Evolutionary conservation across 805 yeast genomes (phyloP), one percentile per base, ranked within the genome.

Genomic region (Saccharomycodes ludwigii): DNA sequence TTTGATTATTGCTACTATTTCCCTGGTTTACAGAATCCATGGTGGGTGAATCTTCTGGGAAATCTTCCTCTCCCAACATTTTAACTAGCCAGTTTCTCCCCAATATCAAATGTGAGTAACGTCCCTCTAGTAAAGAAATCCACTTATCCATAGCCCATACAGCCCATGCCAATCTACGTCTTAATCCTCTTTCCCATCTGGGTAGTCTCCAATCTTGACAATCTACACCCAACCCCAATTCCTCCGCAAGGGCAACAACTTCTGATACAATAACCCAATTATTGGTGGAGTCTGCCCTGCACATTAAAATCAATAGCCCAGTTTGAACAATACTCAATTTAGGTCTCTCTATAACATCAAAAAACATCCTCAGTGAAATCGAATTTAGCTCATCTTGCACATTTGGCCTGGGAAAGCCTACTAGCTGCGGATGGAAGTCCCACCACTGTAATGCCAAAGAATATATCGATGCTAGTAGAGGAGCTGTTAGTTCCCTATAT

Each of bases 121-220:
- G 63, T 0, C 86, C 73, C 47, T 83, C 93, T 32, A 74, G 71
- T 30, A 86, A 57, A 2, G 94, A 63, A 7, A 78, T 66, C 97
- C 97, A 88, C 50, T 86, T 84, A 47, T 85, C 95, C 52, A 85
- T 94, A 31, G 80, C 63, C 64, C 73, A 88, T 2, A 85, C 91
- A 0, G 96, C 96, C 97, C 98, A 88, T 1, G 96, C 94, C 30
- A 88, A 57, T 36, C 97, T 64, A 43, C 83, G 71, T 32, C 98
- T 65, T 30, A 88, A 58, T 5, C 94, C 93, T 31, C 94, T 65
- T 49, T 88, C 98, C 97, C 97, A 91, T 44, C 78, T 76, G 0
- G 97, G 97, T 21, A 88, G 58, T 46, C 80, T 76, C 98, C 98
- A 88, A 40, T 68, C 71, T 35, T 78, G 74, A 46, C 96, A 86